Percentiles rank a stretch among this genome's conserved stretches.
Conservation (phyloP, 1,284 basidiomycete species). For the Blastosporella zonata region DNA sequence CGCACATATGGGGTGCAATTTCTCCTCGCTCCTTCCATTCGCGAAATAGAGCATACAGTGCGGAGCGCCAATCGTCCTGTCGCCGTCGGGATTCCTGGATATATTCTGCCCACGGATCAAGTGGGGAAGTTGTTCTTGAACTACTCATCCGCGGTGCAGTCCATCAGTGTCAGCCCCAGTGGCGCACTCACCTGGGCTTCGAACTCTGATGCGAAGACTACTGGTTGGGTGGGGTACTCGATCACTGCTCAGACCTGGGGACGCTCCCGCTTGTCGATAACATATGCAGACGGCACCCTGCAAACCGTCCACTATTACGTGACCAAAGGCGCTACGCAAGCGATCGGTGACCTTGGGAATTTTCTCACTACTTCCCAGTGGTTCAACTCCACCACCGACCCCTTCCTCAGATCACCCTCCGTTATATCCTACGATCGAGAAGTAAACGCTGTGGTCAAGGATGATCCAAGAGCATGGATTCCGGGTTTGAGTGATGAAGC, state of each 20-base stretch:
- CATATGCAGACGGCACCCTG: slow-evolving; percentile 47
- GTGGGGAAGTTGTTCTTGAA: slow-evolving; percentile 51
- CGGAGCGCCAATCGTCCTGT: slow-evolving; percentile 43
- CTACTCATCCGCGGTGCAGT: slow-evolving; percentile 39
- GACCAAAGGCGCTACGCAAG: slow-evolving; percentile 45
- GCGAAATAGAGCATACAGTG: slow-evolving; percentile 46
- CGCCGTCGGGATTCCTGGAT: slow-evolving; percentile 53
- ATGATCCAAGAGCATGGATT: slow-evolving; percentile 54
- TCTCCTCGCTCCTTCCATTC: slow-evolving; percentile 47
- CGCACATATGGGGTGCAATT: slow-evolving; percentile 56
- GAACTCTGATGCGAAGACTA: slow-evolving; percentile 41
- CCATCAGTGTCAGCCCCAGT: slow-evolving; percentile 42
- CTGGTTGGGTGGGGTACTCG: slow-evolving; percentile 48
- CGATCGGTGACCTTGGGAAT: slow-evolving; percentile 47
- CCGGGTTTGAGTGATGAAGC: slow-evolving; percentile 58
- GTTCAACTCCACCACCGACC: slow-evolving; percentile 49
- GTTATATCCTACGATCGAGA: slow-evolving; percentile 56
- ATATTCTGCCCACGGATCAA: slow-evolving; percentile 50
- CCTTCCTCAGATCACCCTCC: slow-evolving; percentile 53
- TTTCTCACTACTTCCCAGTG: slow-evolving; percentile 57
- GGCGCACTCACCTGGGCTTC: slow-evolving; percentile 47
- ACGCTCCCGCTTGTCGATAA: slow-evolving; percentile 47
- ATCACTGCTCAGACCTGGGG: slow-evolving; percentile 48
- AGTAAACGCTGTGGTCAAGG: slow-evolving; percentile 45
- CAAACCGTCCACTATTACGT: slow-evolving; percentile 57